Base-by-base conservation (phyloP, 2,329 filamentous ascomycete genomes). In the Fusarium aywerte region DNA sequence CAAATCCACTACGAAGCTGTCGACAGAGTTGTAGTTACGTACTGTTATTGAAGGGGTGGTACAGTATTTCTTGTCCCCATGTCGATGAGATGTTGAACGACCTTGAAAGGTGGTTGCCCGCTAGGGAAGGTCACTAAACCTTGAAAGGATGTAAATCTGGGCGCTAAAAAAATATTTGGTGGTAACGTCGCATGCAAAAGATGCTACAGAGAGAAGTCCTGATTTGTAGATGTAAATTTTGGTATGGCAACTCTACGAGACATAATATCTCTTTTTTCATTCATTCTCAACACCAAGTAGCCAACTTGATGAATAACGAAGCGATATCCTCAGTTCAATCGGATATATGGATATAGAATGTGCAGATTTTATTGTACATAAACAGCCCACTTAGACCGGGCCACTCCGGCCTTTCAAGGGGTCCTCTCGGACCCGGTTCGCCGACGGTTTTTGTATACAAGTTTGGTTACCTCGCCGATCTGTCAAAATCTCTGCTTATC, bases 1-100 rank as follows among this genome's bases (percentile, higher is more conserved):
- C 65, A 56, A 64, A 68, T 49, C 57, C 67, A 73, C 70, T 54
- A 18, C 31, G 7, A n/a, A 32, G 29, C 21, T 33, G 32, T 62
- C 36, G 42, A 33, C 18, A 31, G 39, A 48, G 49, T 51, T 66
- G 27, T 36, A 65, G 60, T 59, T 65, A 67, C 39, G 64, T 64
- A 67, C 58, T 38, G 44, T 16, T 36, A 48, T 7, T 48, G 13
- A 66, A 40, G 36, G 36, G 27, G 49, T 62, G n/a, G 58, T 55
- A 61, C n/a, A n/a, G n/a, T n/a, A n/a, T n/a, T 54, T 43, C 23
- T 36, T n/a, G 44, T n/a, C n/a, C 12, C 57, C 64, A 40, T 67
- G 64, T 47, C 52, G 29, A 51, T 33, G 49, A 25, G 49, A 68
- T 54, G 43, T 27, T 43, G 44, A 39, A 31, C 13, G 18, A 9